Evolutionary conservation across 208 protist genomes (phyloP), one percentile per base, ranked within the genome.

Genomic region (Trypanosoma cruzi): DNA sequence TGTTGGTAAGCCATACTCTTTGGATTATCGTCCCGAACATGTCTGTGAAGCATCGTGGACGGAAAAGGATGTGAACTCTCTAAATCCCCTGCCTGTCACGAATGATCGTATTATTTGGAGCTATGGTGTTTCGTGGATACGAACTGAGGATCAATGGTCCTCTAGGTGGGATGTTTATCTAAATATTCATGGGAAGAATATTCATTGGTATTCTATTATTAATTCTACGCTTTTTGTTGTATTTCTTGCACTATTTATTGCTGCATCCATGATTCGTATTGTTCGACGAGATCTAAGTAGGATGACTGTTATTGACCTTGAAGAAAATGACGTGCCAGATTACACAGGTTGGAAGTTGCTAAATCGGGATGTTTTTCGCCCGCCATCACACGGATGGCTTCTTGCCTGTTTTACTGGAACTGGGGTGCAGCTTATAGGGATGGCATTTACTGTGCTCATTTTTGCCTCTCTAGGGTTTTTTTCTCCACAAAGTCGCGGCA

Each of bases 321-420:
- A 64, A n/a, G 77, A 92, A 14, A 2, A 92, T 97, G 89, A 96
- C 37, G 60, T 60, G 4, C 28, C 75, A 32, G 91, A 97, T 59
- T 87, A 95, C 37, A 92, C 80, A 24, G 82, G 84, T 26, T 99
- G 98, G 98, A 99, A 99, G 79, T 87, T 99, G 24, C 84, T 99
- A 14, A 84, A 90, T 68, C 97, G 96, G 34, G 98, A 99, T 77
- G 97, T 98, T 7, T 99, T 99, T 83, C 94, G 97, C 20, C 71
- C 93, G 4, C 98, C 98, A n/a, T 29, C 32, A 32, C 63, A 89
- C 48, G 64, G 82, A 16, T 79, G 88, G 58, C 46, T 97, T 44
- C 82, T 99, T 14, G 73, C 91, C 14, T 87, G 94, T n/a, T 73
- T 96, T 36, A 73, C 98, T 46, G 95, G 97, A 64, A 86, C 84